Conservation (phyloP, 2,329 filamentous ascomycete species). For the Monosporascus ibericus region DNA sequence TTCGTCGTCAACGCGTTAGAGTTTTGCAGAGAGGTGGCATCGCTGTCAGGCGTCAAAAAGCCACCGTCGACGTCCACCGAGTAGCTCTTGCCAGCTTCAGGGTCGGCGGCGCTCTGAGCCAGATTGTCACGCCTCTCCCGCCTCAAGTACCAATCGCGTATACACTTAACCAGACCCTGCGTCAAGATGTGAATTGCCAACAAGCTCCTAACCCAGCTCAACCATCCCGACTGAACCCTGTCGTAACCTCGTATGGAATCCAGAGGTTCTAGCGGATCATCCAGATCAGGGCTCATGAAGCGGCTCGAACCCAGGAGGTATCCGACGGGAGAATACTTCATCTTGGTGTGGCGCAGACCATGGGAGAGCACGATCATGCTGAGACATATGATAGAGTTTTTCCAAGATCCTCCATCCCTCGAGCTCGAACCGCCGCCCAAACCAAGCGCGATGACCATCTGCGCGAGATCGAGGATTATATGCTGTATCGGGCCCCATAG, state of each 20-base stretch:
- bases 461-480: constrained; percentile 81
- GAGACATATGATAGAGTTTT: constrained; percentile 66
- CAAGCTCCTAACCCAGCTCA: constrained; percentile 62
- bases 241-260: constrained; percentile 41
- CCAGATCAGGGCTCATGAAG: constrained; percentile 37
- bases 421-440: constrained; percentile 74
- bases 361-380: constrained; percentile 58
- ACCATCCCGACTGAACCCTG: constrained; percentile 45
- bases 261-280: constrained; percentile 41
- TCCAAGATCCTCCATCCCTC: constrained; percentile 57
- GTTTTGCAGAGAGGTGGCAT: constrained; percentile 48
- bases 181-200: constrained; percentile 70
- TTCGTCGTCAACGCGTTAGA: constrained; percentile 57
- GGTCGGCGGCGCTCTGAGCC: constrained; percentile 47
- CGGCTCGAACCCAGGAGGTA: constrained; percentile 42
- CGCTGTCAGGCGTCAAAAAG: constrained; percentile 48
- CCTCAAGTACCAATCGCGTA: constrained; percentile 62
- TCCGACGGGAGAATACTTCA: constrained; percentile 41
- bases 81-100: constrained; percentile 53
- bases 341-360: constrained; percentile 41
- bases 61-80: constrained; percentile 37
- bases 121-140: constrained; percentile 50
- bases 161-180: constrained; percentile 65
- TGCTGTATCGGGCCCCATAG: constrained; percentile 83
- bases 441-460: constrained; percentile 88